Conservation (phyloP, 331 rosid species). For the Malus hybrid region DNA sequence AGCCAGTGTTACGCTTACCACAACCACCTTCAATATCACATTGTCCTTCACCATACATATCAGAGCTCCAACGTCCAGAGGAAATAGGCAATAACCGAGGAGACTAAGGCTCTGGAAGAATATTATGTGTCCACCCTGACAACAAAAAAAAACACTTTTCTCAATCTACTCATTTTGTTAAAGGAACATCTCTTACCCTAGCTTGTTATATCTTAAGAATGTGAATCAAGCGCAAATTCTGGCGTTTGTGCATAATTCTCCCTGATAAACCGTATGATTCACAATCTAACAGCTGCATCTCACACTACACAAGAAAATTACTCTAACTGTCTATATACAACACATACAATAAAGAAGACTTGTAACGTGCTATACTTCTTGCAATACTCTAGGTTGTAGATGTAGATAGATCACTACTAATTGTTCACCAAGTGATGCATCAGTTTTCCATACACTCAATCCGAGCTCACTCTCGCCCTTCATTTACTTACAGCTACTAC, state of each 20-base stretch:
- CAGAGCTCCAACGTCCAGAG: slow-evolving; percentile 85
- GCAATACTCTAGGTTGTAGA: background rate
- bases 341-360: background rate
- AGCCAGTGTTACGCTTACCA: slow-evolving; percentile 72
- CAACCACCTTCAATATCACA: slow-evolving; percentile 67
- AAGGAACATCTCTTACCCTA: background rate
- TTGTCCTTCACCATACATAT: slow-evolving; percentile 85
- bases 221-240: background rate
- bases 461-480: background rate
- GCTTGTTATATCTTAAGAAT: background rate
- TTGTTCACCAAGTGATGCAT: background rate
- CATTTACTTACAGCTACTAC: background rate
- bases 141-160: background rate
- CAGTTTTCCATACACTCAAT: background rate
- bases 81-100: slow-evolving; percentile 92
- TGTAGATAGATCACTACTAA: background rate
- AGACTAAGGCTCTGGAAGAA: slow-evolving; percentile 98
- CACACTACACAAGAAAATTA: background rate
- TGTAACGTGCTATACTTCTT: background rate
- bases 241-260: background rate
- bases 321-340: background rate
- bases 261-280: background rate
- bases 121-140: slow-evolving; percentile 92
- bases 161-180: background rate
- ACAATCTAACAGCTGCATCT: background rate